These are phyloP conservation scores for Saksenaea vasiformis DNA, from an alignment of 371 early-diverging fungal genomes.

Conservation along the genomic window DNA sequence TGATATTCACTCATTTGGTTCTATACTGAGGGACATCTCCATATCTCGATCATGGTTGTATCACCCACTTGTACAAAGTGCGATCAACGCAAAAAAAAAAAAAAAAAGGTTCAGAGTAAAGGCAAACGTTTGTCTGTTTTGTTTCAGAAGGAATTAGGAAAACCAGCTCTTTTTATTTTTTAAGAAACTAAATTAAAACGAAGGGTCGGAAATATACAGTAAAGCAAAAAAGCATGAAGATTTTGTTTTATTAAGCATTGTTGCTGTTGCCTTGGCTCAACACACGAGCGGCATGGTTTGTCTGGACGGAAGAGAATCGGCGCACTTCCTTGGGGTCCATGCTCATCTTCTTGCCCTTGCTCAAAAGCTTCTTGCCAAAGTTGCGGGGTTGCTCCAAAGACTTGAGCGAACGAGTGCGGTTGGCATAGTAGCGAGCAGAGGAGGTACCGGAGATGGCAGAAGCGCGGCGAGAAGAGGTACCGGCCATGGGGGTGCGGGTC, in stretches of 20 bases:
- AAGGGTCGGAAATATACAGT: constrained; percentile 2
- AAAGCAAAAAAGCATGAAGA: background rate
- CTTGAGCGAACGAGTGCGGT: constrained; percentile 47
- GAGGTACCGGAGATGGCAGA: constrained; percentile 49
- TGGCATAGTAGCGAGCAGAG: constrained; percentile 53
- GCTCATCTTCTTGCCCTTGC: constrained; percentile 40
- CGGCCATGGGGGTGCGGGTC: constrained; percentile 34
- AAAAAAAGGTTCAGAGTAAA: background rate
- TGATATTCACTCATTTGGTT: background rate
- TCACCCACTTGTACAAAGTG: no score
- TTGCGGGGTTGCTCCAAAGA: constrained; percentile 47
- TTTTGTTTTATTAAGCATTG: constrained; percentile 13
- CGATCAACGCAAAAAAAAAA: no score
- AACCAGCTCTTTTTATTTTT: background rate
- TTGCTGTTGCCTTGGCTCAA: constrained; percentile 38
- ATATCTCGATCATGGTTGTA: background rate
- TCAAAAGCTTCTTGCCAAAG: constrained; percentile 42
- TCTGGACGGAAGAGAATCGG: constrained; percentile 53
- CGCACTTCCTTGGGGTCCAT: constrained; percentile 59
- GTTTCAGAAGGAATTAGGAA: background rate
- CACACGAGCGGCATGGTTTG: constrained; percentile 43
- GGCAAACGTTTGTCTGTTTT: background rate
- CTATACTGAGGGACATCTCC: no score
- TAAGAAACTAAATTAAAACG: background rate
- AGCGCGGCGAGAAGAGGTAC: constrained; percentile 43